Percentiles rank a stretch among this genome's conserved stretches.
Conservation (phyloP, 2,329 filamentous ascomycete species). For the Alternaria angustiovoidea region DNA sequence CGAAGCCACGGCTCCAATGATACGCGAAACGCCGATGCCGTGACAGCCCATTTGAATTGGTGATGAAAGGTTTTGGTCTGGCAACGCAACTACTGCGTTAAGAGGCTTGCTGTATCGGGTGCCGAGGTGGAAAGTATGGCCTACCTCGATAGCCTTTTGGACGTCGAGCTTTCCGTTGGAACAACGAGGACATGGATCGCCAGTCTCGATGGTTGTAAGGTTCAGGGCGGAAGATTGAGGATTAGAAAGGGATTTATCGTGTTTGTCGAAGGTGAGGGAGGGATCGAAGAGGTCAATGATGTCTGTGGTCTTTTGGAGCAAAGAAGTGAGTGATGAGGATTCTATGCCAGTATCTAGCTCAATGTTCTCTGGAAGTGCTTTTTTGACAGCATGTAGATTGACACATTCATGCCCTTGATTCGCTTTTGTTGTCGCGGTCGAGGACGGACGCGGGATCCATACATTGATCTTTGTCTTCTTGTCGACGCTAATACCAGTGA, state of each 20-base stretch:
- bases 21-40: constrained; percentile 89
- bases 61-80: constrained; percentile 53
- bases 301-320: constrained; percentile 30
- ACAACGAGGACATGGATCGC: constrained; percentile 79
- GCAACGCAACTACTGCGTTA: constrained; percentile 65
- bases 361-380: constrained; percentile 58
- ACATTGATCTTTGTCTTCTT: constrained; percentile 72
- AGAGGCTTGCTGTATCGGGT: constrained; percentile 85
- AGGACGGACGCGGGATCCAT: constrained; percentile 25
- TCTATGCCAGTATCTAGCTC: constrained; percentile 77
- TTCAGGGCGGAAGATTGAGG: constrained; percentile 50
- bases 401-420: constrained; percentile 47
- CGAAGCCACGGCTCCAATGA: constrained; percentile 86
- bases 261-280: constrained; percentile 4
- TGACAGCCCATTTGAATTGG: constrained; percentile 94
- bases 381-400: constrained; percentile 72
- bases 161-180: constrained; percentile 67
- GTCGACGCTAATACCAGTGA: constrained; percentile 74
- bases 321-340: constrained; percentile 24
- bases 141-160: constrained; percentile 83
- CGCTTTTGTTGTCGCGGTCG: not conserved
- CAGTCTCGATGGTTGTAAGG: constrained; percentile 70
- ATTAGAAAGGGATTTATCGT: constrained; percentile 1
- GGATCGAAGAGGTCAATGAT: constrained; percentile 32
- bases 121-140: constrained; percentile 93